Conservation (phyloP, 208 protist species). For the Cochliopodium minus region DNA sequence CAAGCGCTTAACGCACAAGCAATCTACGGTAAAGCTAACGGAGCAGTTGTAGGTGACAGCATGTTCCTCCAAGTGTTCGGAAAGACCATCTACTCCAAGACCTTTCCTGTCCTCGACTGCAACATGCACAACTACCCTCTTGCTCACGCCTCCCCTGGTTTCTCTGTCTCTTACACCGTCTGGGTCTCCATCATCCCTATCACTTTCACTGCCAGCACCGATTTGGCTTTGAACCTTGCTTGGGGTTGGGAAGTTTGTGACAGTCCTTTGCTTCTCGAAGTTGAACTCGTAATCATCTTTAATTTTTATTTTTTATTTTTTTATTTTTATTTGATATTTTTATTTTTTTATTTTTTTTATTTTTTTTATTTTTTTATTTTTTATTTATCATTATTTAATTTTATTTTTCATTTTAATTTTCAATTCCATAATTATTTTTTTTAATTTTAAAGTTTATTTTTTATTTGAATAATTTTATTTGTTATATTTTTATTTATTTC, state of each 20-base stretch:
- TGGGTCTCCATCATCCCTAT: conserved; percentile 23
- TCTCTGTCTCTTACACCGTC: conserved; percentile 15
- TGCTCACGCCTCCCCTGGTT: not conserved
- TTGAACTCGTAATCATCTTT: not conserved
- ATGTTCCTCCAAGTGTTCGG: conserved; percentile 17
- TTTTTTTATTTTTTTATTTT: too few species aligned
- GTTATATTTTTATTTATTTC: too few species aligned
- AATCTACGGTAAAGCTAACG: conserved; percentile 15
- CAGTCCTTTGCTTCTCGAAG: conserved; percentile 6
- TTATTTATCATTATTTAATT: too few species aligned
- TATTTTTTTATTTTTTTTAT: too few species aligned
- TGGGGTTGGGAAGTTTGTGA: conserved; percentile 28
- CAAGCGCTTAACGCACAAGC: conserved; percentile 12
- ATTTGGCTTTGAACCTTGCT: conserved; percentile 10
- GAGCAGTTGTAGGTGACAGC: conserved; percentile 3
- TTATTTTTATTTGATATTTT: too few species aligned
- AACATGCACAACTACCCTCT: conserved; percentile 18
- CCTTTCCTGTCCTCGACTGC: conserved; percentile 18
- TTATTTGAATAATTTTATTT: too few species aligned
- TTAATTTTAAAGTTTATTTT: too few species aligned
- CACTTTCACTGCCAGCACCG: conserved; percentile 13
- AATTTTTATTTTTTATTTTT: not conserved
- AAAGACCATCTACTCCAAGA: conserved; percentile 13
- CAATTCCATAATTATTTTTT: too few species aligned
- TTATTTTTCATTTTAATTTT: too few species aligned